Evolutionary conservation across 345 rosid species (phyloP).

Genomic region (Brassica nigra): DNA sequence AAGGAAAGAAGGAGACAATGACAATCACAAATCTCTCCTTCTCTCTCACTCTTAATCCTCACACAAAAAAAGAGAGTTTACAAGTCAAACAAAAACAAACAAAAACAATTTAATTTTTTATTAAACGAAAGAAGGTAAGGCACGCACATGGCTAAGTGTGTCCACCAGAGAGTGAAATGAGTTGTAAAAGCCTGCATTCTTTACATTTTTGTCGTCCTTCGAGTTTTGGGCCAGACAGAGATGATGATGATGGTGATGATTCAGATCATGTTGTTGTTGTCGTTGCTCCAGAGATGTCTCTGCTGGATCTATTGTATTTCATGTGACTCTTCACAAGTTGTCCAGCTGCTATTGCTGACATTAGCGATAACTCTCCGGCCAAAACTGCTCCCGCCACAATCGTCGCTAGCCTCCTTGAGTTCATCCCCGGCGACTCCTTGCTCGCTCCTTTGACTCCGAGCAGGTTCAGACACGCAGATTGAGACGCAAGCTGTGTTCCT

Average conservation of each 20-base stretch:
- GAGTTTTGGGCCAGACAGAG: constrained; percentile 16
- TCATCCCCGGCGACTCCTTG: constrained; percentile 67
- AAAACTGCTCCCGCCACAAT: constrained; percentile 82
- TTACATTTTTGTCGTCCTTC: constrained; percentile 15
- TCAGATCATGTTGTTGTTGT: constrained; percentile 20
- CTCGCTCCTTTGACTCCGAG: constrained; percentile 81
- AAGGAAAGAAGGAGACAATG: neutral
- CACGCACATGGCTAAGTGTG: constrained; percentile 32
- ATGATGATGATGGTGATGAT: neutral
- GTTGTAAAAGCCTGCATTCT: constrained; percentile 30
- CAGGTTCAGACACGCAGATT: constrained; percentile 78
- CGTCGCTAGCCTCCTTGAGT: constrained; percentile 69
- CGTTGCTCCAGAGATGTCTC: constrained; percentile 51
- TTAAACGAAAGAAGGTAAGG: constrained; percentile 36
- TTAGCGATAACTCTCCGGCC: constrained; percentile 80
- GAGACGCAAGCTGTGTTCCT: constrained; percentile 88
- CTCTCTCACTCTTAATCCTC: constrained; percentile 15
- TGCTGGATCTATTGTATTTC: constrained; percentile 90
- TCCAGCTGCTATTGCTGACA: constrained; percentile 92
- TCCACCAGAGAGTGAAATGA: constrained; percentile 26
- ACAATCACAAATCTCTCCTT: constrained; percentile 5
- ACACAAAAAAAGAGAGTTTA: neutral
- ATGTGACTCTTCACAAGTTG: constrained; percentile 86
- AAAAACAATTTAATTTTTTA: constrained; percentile 10
- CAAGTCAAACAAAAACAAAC: constrained; percentile 32